Percentiles rank a stretch among this genome's conserved stretches.
These are phyloP conservation scores for Chrysopogon serrulatus DNA, from an alignment of 176 grass and related monocot species.

Conservation along the genomic window DNA sequence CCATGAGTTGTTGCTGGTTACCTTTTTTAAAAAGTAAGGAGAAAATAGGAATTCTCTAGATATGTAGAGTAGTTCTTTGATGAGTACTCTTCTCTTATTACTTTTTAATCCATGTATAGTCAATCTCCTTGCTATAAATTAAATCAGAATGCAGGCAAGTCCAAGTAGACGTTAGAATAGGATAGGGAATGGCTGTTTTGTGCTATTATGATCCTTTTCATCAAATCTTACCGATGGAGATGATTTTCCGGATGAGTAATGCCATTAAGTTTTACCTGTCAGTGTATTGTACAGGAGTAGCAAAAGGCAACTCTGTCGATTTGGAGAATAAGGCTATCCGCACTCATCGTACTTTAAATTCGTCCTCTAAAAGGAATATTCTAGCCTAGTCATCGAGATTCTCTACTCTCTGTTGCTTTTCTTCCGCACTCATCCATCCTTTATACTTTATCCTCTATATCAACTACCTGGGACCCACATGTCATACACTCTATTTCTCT, in stretches of 20 bases:
- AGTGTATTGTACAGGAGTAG: background rate
- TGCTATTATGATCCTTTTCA: background rate
- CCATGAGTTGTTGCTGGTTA: constrained; percentile 21
- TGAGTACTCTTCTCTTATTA: background rate
- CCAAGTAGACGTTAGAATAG: background rate
- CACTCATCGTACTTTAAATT: no score
- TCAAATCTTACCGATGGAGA: background rate
- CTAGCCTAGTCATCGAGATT: no score
- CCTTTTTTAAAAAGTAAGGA: background rate
- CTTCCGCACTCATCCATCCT: no score
- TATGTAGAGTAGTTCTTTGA: background rate
- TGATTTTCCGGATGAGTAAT: background rate
- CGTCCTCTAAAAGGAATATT: no score
- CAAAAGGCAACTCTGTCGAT: background rate
- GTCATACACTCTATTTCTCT: no score
- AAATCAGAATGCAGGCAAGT: background rate
- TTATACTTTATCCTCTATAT: no score
- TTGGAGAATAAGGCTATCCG: no score
- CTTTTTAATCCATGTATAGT: background rate
- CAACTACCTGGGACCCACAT: no score
- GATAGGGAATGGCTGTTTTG: background rate
- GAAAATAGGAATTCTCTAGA: background rate
- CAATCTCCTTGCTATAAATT: background rate
- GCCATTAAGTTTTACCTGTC: background rate
- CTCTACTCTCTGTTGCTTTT: no score